These are phyloP conservation scores for Diaporthe sp. DNA, from an alignment of 2,329 filamentous ascomycete genomes.

Conservation along the genomic window DNA sequence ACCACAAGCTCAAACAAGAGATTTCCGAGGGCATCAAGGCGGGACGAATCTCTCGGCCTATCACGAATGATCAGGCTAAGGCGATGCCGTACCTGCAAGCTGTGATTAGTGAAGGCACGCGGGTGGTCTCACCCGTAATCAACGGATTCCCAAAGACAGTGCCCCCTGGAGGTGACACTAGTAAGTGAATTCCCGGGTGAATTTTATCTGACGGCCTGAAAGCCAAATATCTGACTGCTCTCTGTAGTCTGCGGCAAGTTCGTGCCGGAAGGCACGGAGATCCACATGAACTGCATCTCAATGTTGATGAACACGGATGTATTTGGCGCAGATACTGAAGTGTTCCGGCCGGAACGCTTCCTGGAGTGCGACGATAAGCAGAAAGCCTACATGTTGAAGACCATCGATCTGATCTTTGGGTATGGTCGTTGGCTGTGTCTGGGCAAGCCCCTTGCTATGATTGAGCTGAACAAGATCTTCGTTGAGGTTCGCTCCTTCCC, in stretches of 20 bases:
- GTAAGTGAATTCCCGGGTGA: background rate
- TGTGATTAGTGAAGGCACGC: slow-evolving; percentile 52
- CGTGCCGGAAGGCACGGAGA: slow-evolving; percentile 51
- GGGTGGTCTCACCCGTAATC: slow-evolving; percentile 49
- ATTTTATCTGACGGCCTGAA: background rate
- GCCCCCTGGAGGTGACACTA: slow-evolving; percentile 46
- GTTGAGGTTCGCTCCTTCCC: slow-evolving; percentile 42
- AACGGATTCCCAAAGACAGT: slow-evolving; percentile 44
- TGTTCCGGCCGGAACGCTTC: slow-evolving; percentile 59
- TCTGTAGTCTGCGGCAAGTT: slow-evolving; percentile 44
- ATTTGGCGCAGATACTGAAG: slow-evolving; percentile 50
- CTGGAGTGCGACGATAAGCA: slow-evolving; percentile 50
- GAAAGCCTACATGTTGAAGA: slow-evolving; percentile 48
- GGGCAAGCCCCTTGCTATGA: slow-evolving; percentile 55
- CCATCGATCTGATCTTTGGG: slow-evolving; percentile 54
- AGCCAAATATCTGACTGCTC: background rate
- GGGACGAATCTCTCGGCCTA: slow-evolving; percentile 50
- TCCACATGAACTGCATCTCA: slow-evolving; percentile 50
- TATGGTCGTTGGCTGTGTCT: slow-evolving; percentile 54
- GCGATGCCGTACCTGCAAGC: slow-evolving; percentile 51
- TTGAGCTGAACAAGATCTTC: slow-evolving; percentile 57
- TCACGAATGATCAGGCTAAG: slow-evolving; percentile 43
- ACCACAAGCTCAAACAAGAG: slow-evolving; percentile 51
- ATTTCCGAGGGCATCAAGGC: slow-evolving; percentile 57
- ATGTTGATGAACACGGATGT: slow-evolving; percentile 48